Evolutionary conservation across 2,329 filamentous ascomycete genomes (phyloP).

Genomic region (Botrytis squamosa): DNA sequence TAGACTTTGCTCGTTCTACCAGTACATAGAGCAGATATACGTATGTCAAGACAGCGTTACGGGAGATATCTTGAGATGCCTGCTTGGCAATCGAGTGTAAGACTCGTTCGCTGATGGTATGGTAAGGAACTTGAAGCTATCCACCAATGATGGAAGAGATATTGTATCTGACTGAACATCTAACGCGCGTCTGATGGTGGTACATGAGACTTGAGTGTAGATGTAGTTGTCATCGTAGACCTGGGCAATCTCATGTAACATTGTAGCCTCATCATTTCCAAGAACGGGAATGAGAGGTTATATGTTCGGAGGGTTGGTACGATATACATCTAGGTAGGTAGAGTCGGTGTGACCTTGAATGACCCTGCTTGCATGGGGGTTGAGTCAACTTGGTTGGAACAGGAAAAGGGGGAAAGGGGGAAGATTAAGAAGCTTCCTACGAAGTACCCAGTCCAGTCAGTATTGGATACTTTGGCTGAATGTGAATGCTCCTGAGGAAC

Average conservation of each 20-base stretch:
- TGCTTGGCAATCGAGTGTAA: background rate
- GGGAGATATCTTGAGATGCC: background rate
- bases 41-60: background rate
- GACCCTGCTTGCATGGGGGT: slow-evolving; percentile 5
- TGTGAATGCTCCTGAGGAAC: background rate
- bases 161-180: background rate
- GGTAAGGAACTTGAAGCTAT: background rate
- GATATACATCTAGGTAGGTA: background rate
- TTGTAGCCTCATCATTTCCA: slow-evolving; percentile 1
- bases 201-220: background rate
- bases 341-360: slow-evolving; percentile 15
- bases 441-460: background rate
- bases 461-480: background rate
- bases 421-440: background rate
- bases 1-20: background rate
- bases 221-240: background rate
- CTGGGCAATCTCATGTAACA: background rate
- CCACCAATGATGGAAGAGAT: background rate
- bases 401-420: slow-evolving; percentile 4
- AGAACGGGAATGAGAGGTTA: background rate
- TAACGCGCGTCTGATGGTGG: slow-evolving; percentile 18
- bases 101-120: background rate
- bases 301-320: background rate
- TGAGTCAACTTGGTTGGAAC: background rate
- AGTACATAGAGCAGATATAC: background rate